Conservation (phyloP, 164 flowering plant species). For the Chimonanthus salicifolius region DNA sequence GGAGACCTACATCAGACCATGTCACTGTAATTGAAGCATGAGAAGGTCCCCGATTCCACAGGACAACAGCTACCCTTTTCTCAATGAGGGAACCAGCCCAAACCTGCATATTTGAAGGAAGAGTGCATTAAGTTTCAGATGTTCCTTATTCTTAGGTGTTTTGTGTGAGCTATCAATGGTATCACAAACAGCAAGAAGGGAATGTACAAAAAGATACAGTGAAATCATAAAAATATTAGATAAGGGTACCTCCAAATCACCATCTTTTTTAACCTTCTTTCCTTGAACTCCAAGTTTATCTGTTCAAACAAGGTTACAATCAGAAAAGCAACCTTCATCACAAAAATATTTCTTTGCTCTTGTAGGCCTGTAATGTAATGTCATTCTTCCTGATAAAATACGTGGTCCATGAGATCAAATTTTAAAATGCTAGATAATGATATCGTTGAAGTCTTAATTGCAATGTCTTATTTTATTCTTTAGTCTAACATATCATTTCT, state of each 20-base stretch:
- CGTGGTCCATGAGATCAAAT: no score
- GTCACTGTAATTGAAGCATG: constrained; percentile 42
- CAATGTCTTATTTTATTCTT: no score
- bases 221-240: background rate
- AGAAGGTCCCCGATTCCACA: constrained; percentile 64
- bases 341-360: background rate
- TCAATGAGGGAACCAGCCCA: constrained; percentile 70
- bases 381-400: no score
- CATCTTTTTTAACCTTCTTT: constrained; percentile 51
- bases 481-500: no score
- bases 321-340: background rate
- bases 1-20: constrained; percentile 54
- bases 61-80: constrained; percentile 40
- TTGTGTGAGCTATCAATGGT: background rate
- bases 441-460: no score
- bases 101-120: constrained; percentile 27
- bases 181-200: background rate
- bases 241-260: constrained; percentile 54
- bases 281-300: constrained; percentile 77
- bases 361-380: no score
- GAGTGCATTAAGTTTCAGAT: background rate
- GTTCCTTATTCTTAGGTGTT: background rate
- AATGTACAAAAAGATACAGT: background rate
- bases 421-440: no score
- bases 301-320: constrained; percentile 13